Conservation (phyloP, 1,284 basidiomycete genomes). For the Ganoderma lucidum region DNA sequence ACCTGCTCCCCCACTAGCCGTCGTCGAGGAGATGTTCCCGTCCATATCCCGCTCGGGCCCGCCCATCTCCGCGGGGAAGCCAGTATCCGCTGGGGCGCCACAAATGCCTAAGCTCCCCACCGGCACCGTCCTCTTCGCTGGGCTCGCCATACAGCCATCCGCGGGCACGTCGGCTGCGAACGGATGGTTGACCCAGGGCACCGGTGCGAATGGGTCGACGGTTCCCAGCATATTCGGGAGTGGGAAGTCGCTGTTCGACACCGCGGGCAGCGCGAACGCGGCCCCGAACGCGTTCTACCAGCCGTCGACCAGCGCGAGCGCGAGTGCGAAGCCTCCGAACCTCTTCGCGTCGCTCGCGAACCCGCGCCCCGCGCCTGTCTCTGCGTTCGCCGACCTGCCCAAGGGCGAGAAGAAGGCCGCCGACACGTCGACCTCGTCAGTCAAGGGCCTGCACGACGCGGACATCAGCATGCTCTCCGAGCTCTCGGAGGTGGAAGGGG, state of each 20-base stretch:
- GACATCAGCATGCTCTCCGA: conserved; percentile 36
- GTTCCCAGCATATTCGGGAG: conserved; percentile 20
- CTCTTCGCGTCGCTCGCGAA: conserved; percentile 24
- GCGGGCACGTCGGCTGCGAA: conserved; percentile 5
- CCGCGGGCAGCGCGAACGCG: conserved; percentile 52
- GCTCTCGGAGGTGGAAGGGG: conserved; percentile 19
- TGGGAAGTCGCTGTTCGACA: conserved; percentile 53
- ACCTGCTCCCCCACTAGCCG: conserved; percentile 19
- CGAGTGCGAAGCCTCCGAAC: conserved; percentile 30
- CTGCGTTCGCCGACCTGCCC: conserved; percentile 28
- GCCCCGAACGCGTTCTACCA: conserved; percentile 69
- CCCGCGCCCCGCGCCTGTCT: conserved; percentile 23
- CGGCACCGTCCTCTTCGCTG: conserved; percentile 24
- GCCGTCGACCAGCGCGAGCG: conserved; percentile 39
- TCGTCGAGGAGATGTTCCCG: conserved; percentile 29
- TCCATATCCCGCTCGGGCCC: conserved; percentile 24
- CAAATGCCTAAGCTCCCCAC: conserved; percentile 29
- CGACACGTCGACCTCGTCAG: conserved; percentile 9
- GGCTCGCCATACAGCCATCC: conserved; percentile 8
- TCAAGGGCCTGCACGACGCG: conserved; percentile 29
- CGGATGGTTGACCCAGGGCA: conserved; percentile 18
- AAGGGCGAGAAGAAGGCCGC: conserved; percentile 12
- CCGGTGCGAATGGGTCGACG: conserved; percentile 23
- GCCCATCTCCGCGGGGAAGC: conserved; percentile 4
- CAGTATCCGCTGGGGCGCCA: not conserved